A percentile compares a stretch with the other conserved stretches of the same genome.
Evolutionary conservation across 192 early-diverging fungal genomes (phyloP).

Genomic region (Rhizophagus prolifer): DNA sequence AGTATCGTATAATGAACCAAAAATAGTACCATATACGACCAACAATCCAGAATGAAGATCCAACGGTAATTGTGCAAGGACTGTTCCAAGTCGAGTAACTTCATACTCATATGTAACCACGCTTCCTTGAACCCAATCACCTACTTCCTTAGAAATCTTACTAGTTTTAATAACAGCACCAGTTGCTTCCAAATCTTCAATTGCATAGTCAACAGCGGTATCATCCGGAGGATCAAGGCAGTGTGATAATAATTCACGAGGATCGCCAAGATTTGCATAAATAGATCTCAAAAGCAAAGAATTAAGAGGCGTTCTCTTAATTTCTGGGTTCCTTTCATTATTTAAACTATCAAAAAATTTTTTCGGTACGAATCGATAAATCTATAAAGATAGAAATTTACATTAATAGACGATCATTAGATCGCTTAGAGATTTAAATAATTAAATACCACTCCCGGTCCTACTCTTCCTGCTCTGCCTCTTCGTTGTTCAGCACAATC

Average conservation of each 20-base stretch:
- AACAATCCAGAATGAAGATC: conserved; percentile 35
- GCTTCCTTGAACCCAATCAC: conserved; percentile 1
- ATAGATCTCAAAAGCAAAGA: conserved; percentile 30
- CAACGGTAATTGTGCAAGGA: conserved; percentile 32
- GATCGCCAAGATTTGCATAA: conserved; percentile 32
- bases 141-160: neutral
- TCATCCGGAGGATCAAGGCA: conserved; percentile 34
- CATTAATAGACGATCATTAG: too few relatives aligned
- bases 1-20: conserved; percentile 28
- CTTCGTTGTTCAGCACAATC: conserved; percentile 36
- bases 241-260: conserved; percentile 23
- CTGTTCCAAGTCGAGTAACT: conserved; percentile 31
- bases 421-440: neutral
- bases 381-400: neutral
- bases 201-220: conserved; percentile 30
- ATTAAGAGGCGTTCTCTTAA: conserved; percentile 30
- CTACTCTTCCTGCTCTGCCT: conserved; percentile 34
- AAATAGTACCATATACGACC: conserved; percentile 29
- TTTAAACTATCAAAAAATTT: conserved; percentile 24
- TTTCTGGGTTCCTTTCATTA: conserved; percentile 33
- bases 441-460: conserved; percentile 27
- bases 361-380: conserved; percentile 35
- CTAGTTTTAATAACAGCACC: conserved; percentile 27
- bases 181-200: conserved; percentile 32
- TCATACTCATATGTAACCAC: conserved; percentile 17